Conservation (phyloP, 2,329 filamentous ascomycete genomes). For the Myriosclerotinia duriaeana region DNA sequence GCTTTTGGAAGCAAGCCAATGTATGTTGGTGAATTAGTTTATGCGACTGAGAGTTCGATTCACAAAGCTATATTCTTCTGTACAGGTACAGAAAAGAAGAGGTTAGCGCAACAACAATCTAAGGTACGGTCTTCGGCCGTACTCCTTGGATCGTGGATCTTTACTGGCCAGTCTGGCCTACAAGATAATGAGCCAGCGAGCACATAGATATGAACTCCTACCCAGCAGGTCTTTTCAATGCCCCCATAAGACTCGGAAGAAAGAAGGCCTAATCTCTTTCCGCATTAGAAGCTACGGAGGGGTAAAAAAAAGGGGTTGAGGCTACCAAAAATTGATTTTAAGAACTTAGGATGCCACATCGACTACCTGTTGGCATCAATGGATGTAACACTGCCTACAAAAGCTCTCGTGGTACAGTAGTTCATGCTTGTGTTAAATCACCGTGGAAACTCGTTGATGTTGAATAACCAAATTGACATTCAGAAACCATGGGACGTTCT, state of each 20-base stretch:
- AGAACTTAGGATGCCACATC: too few relatives aligned
- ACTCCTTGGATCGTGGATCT: background rate
- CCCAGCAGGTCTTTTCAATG: too few relatives aligned
- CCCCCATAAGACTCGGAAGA: background rate
- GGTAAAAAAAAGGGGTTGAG: background rate
- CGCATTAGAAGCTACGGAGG: background rate
- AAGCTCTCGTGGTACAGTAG: background rate
- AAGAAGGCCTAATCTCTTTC: background rate
- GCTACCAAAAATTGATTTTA: background rate
- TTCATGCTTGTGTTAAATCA: background rate
- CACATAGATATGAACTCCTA: background rate
- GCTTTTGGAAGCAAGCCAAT: background rate
- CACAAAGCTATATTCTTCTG: background rate
- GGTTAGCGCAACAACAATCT: background rate
- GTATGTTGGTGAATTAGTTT: background rate
- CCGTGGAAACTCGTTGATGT: background rate
- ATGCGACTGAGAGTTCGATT: background rate
- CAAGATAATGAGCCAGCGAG: background rate
- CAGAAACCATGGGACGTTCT: background rate
- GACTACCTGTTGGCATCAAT: too few relatives aligned
- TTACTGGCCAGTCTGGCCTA: background rate
- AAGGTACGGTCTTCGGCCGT: background rate
- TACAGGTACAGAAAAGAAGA: too few relatives aligned
- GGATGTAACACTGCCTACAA: too few relatives aligned
- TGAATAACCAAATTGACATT: background rate